These are phyloP conservation scores for Blastobotrys elegans DNA, from an alignment of 1,139 yeast species.

Conservation along the genomic window DNA sequence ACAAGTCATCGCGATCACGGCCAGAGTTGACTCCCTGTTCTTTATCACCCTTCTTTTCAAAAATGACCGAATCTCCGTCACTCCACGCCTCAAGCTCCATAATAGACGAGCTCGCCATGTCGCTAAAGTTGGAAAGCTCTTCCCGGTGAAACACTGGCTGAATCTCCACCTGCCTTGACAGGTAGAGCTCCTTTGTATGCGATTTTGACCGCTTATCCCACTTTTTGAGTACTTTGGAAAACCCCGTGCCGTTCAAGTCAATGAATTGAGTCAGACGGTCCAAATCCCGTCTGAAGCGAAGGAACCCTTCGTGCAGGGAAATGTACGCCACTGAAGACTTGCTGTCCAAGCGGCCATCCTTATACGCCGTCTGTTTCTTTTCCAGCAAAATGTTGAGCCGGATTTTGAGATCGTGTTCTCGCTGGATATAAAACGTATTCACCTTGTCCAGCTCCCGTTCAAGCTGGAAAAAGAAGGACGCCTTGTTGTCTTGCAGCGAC, in stretches of 20 bases:
- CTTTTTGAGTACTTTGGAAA: constrained; percentile 88
- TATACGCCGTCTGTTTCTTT: constrained; percentile 59
- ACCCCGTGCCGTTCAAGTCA: constrained; percentile 91
- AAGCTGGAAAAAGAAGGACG: constrained; percentile 84
- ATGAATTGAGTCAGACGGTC: constrained; percentile 87
- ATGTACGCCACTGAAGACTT: constrained; percentile 54
- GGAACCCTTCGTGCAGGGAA: constrained; percentile 79
- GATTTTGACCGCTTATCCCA: constrained; percentile 98
- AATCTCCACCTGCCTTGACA: constrained; percentile 88
- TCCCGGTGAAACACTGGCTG: constrained; percentile 95
- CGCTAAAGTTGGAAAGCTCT: constrained; percentile 80
- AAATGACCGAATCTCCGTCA: constrained; percentile 57
- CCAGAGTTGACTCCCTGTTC: constrained; percentile 14
- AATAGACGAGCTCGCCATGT: constrained; percentile 67
- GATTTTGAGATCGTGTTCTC: constrained; percentile 75
- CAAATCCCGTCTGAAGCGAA: constrained; percentile 82
- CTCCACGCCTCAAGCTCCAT: constrained; percentile 82
- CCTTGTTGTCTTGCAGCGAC: constrained; percentile 81
- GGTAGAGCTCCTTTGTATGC: constrained; percentile 85
- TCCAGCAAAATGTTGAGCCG: constrained; percentile 70
- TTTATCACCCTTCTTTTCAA: constrained; percentile 22
- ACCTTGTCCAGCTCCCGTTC: constrained; percentile 95
- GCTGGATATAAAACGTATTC: constrained; percentile 80
- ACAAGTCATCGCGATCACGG: constrained; percentile 50
- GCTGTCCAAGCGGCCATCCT: constrained; percentile 40